A percentile compares a stretch with the other conserved stretches of the same genome.
Conservation (phyloP, 2,329 filamentous ascomycete species). For the Botrytis sinoallii region DNA sequence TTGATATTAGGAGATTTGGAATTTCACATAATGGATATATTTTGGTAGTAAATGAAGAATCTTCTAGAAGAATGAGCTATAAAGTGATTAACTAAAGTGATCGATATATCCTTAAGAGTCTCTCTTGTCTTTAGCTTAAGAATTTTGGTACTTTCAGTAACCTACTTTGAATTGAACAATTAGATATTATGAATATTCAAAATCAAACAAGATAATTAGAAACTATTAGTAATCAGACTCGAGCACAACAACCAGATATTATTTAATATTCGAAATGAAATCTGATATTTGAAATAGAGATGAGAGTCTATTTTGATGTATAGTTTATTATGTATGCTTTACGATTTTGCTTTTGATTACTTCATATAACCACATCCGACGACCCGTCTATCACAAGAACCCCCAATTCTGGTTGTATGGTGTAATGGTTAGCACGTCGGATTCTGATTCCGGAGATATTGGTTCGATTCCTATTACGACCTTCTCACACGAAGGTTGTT, state of each 20-base stretch:
- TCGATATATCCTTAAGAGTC: not conserved
- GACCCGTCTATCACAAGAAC: rapidly evolving
- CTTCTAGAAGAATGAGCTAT: not conserved
- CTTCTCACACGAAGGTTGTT: conserved; percentile 5
- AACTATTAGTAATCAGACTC: not conserved
- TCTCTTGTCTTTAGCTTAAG: too few relatives aligned
- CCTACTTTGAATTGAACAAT: too few relatives aligned
- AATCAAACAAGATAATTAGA: not conserved
- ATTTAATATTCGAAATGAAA: not conserved
- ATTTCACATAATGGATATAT: not conserved
- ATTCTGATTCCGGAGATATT: conserved; percentile 30
- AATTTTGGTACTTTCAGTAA: too few relatives aligned
- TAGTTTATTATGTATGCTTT: not conserved
- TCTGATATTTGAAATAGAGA: not conserved
- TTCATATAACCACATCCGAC: rapidly evolving
- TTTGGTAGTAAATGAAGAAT: not conserved
- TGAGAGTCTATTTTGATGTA: not conserved
- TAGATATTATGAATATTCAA: too few relatives aligned
- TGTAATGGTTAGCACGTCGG: conserved; percentile 29
- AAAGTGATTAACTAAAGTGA: not conserved
- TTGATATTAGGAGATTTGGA: not conserved
- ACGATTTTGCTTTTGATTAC: rapidly evolving
- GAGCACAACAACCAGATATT: not conserved
- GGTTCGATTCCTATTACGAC: conserved; percentile 22
- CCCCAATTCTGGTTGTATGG: conserved; percentile 7